Conservation (phyloP, 805 yeast species). For the Cyberlindnera bimundalis region DNA sequence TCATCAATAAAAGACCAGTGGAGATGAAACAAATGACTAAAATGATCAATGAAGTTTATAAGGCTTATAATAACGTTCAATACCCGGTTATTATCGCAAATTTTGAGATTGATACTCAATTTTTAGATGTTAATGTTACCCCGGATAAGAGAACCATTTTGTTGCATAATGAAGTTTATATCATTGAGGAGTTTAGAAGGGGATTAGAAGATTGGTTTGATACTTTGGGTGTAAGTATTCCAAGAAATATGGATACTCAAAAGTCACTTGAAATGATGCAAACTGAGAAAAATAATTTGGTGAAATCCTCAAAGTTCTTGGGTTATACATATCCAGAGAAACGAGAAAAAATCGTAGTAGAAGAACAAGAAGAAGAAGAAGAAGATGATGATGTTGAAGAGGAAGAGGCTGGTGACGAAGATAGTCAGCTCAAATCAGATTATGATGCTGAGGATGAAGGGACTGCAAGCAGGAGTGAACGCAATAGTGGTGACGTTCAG, state of each 20-base stretch:
- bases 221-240: conserved; percentile 31
- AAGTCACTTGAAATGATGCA: conserved; percentile 7
- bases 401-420: no score
- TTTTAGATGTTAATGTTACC: conserved; percentile 81
- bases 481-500: no score
- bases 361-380: conserved; percentile 1
- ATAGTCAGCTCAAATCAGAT: no score
- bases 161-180: conserved; percentile 59
- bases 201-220: conserved; percentile 47
- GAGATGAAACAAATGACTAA: conserved; percentile 50
- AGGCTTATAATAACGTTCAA: conserved; percentile 66
- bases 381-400: not conserved
- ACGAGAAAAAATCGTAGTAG: conserved; percentile 3
- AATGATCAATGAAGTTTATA: conserved; percentile 70
- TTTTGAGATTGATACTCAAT: conserved; percentile 46
- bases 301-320: not conserved
- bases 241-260: conserved; percentile 22
- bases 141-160: conserved; percentile 83
- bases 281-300: conserved; percentile 9
- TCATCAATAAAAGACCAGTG: conserved; percentile 75
- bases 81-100: conserved; percentile 67
- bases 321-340: not conserved
- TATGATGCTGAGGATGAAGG: conserved; percentile 7
- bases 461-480: no score
- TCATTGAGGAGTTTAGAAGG: conserved; percentile 55